Percentiles rank a stretch among this genome's conserved stretches.
phyloP scores from a whole-genome alignment of 2,329 filamentous ascomycete species.

The Pseudocercospora macadamiae region DNA sequence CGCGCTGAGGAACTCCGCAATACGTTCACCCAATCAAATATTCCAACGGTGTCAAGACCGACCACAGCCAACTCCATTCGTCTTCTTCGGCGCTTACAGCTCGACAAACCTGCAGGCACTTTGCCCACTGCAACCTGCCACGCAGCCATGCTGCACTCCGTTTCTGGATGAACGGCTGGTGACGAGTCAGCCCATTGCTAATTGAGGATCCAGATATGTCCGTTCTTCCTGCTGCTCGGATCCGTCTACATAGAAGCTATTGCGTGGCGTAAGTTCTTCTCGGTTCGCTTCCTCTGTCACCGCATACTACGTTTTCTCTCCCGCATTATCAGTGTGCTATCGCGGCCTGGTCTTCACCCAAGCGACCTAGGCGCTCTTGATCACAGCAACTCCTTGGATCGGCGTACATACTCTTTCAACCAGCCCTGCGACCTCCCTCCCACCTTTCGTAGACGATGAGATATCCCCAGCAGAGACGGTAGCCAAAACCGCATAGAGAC shows the following conservation, averaged over 20 bases:
- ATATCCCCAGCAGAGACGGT: constrained; percentile 13
- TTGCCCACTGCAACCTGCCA: constrained; percentile 25
- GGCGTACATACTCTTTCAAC: not conserved
- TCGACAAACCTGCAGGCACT: constrained; percentile 24
- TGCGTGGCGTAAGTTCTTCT: constrained; percentile 16
- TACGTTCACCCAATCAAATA: constrained; percentile 11
- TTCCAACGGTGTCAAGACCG: constrained; percentile 2
- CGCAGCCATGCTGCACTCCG: constrained; percentile 17
- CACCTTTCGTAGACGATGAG: constrained; percentile 21
- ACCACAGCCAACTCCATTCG: constrained; percentile 24
- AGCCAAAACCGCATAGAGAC: constrained; percentile 20
- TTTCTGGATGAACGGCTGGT: constrained; percentile 12
- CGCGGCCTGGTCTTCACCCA: not conserved
- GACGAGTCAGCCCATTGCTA: constrained; percentile 20
- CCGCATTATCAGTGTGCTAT: constrained; percentile 5
- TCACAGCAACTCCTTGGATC: not conserved
- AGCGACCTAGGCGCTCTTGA: not conserved
- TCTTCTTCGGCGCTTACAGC: constrained; percentile 26
- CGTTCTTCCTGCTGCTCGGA: constrained; percentile 14
- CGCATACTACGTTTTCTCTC: constrained; percentile 17
- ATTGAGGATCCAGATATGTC: constrained; percentile 5
- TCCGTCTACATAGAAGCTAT: constrained; percentile 12
- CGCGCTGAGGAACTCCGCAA: constrained; percentile 7
- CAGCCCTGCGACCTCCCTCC: constrained; percentile 4
- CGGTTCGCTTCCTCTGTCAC: constrained; percentile 22